Evolutionary conservation across 2,329 filamentous ascomycete genomes (phyloP), one percentile per base, ranked within the genome.

Genomic region (Claviceps maximensis): DNA sequence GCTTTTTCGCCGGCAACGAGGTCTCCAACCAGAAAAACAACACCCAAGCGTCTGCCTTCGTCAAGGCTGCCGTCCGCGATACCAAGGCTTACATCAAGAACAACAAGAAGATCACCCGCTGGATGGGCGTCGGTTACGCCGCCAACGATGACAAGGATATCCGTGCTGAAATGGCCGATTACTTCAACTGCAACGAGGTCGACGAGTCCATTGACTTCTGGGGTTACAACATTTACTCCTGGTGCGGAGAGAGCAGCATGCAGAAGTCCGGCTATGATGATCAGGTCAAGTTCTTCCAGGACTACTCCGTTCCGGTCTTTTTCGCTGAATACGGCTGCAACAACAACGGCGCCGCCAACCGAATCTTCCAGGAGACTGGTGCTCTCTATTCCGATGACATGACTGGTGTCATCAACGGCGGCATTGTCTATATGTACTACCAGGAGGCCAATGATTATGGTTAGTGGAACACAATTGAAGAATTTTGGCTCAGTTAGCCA

Each of bases 171-270:
- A 82, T 97, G 65, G 87, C 89, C 60, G 74, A 89, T 67, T 98
- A 95, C 79, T 96, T 98, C 75, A 90, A 95, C 78, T 98, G 93
- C 67, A 87, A 90, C 56, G 53, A 62, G 3, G 69, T 80, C 56
- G 66, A 75, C 36, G 72, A 75, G 9, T 64, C 86, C 56, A 95
- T 97, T 59, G 93, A 98, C 72, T 97, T 94, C 77, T 98, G 90
- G 87, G 93, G 93, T 55, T 97, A 97, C 84, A 98, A 98, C 78
- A 95, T 97, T 74, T 98, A 98, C 79, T 95, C 90, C 51, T 98
- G 93, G 93, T 98, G 93, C 69, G 93, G 91, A 61, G 70, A 90
- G 61, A 95, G 87, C 65, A 81, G 75, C 63, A 93, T 86, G 74
- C 65, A 75, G 38, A 66, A 76, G 55, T 96, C 93, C 3, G 88